These are phyloP conservation scores for Sugiyamaella lignohabitans DNA, from an alignment of 805 yeast genomes.

Conservation along the genomic window DNA sequence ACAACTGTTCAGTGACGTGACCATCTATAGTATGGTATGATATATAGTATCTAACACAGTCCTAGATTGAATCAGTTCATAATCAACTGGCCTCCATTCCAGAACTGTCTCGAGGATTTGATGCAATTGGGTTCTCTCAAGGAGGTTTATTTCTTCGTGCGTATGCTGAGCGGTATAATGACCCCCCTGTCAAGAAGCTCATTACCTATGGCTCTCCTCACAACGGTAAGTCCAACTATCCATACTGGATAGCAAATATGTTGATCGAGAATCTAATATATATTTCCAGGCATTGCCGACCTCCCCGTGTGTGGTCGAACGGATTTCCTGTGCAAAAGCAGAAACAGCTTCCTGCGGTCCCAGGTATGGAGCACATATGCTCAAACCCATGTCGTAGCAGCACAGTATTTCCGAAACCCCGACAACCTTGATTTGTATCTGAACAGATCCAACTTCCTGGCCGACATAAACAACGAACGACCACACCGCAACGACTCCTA, in stretches of 20 bases:
- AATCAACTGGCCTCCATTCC: slow-evolving; percentile 42
- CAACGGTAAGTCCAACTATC: slow-evolving; percentile 39
- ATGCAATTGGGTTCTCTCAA: slow-evolving; percentile 74
- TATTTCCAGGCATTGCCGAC: slow-evolving; percentile 45
- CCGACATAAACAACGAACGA: slow-evolving; percentile 61
- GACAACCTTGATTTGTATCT: slow-evolving; percentile 47
- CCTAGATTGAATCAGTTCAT: slow-evolving; percentile 46
- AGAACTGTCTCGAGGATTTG: slow-evolving; percentile 50
- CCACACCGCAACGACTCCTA: slow-evolving; percentile 36
- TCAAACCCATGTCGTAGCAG: slow-evolving; percentile 56
- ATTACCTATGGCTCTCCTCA: slow-evolving; percentile 81
- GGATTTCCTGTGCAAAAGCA: slow-evolving; percentile 54
- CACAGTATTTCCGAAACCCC: slow-evolving; percentile 70
- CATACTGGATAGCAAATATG: neutral
- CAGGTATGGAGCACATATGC: slow-evolving; percentile 56
- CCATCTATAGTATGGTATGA: too few relatives aligned
- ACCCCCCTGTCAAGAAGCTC: slow-evolving; percentile 41
- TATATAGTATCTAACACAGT: too few relatives aligned
- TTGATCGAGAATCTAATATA: slow-evolving; percentile 1
- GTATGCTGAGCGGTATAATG: slow-evolving; percentile 52
- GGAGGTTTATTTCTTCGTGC: slow-evolving; percentile 78
- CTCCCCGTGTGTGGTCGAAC: slow-evolving; percentile 50
- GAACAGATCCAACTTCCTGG: slow-evolving; percentile 51
- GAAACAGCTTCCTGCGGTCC: slow-evolving; percentile 47
- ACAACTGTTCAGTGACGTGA: neutral